Percentiles rank a stretch among this genome's conserved stretches.
Conservation (phyloP, 805 yeast species). For the Ogataea henricii region DNA sequence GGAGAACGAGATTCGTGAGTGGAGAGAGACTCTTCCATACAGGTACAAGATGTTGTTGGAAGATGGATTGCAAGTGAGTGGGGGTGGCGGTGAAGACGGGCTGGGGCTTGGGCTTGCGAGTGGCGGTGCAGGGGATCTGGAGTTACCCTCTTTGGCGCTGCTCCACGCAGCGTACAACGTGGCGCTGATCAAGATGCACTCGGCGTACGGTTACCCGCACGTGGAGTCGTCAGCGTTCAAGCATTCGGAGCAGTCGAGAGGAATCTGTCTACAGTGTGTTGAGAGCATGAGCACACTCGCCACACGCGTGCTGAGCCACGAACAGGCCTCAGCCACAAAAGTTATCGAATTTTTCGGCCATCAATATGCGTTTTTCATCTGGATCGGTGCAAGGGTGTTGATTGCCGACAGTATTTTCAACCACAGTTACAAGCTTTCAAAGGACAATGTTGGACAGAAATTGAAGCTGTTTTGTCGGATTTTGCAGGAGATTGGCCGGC, state of each 20-base stretch:
- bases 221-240: slow-evolving; percentile 24
- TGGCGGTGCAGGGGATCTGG: slow-evolving; percentile 1
- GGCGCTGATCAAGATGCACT: slow-evolving; percentile 27
- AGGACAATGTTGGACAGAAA: slow-evolving; percentile 6
- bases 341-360: slow-evolving; percentile 30
- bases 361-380: slow-evolving; percentile 34
- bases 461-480: slow-evolving; percentile 14
- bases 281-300: slow-evolving; percentile 16
- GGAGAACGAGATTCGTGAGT: slow-evolving; percentile 18
- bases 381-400: slow-evolving; percentile 37
- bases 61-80: not conserved
- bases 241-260: slow-evolving; percentile 24
- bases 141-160: slow-evolving; percentile 8
- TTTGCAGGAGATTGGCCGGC: slow-evolving; percentile 24
- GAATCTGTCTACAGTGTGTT: slow-evolving; percentile 19
- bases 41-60: slow-evolving; percentile 9
- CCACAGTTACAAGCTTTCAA: slow-evolving; percentile 11
- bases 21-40: slow-evolving; percentile 19
- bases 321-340: slow-evolving; percentile 2
- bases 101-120: not conserved
- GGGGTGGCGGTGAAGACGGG: not conserved
- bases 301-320: slow-evolving; percentile 8
- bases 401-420: slow-evolving; percentile 31
- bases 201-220: slow-evolving; percentile 30
- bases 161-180: slow-evolving; percentile 24